These are phyloP conservation scores for Dendrocalamus sinicus DNA, from an alignment of 176 grass and related monocot species.

Conservation along the genomic window DNA sequence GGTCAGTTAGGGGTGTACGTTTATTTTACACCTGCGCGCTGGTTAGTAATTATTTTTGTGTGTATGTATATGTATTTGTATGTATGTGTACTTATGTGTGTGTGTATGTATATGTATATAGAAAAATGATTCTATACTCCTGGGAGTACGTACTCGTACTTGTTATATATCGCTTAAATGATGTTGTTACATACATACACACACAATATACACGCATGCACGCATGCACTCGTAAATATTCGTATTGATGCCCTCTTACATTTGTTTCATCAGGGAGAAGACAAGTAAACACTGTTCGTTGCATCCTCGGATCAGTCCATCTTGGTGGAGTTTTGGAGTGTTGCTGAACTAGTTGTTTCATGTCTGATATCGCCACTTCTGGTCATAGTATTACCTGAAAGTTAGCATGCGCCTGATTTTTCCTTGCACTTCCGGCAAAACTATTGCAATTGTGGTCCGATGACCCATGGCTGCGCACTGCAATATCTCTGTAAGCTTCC, in stretches of 20 bases:
- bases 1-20: too few species aligned
- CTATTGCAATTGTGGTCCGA: conserved; percentile 42
- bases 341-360: conserved; percentile 30
- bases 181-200: too few species aligned
- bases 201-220: too few species aligned
- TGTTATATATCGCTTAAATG: too few species aligned
- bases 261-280: conserved; percentile 44
- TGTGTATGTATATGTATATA: too few species aligned
- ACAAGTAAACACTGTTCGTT: conserved; percentile 27
- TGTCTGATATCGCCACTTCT: conserved; percentile 42
- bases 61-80: too few species aligned
- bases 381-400: conserved; percentile 44
- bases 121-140: too few species aligned
- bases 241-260: background rate
- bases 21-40: too few species aligned
- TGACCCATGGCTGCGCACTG: conserved; percentile 23
- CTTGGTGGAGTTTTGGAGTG: conserved; percentile 53
- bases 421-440: conserved; percentile 38
- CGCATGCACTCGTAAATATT: too few species aligned
- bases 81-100: too few species aligned
- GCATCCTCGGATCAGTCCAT: conserved; percentile 1
- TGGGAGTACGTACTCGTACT: too few species aligned
- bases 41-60: too few species aligned
- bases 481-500: conserved; percentile 7
- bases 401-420: conserved; percentile 47